Conservation (phyloP, 306 rosid genomes). For the Lathyrus tuberosus region DNA sequence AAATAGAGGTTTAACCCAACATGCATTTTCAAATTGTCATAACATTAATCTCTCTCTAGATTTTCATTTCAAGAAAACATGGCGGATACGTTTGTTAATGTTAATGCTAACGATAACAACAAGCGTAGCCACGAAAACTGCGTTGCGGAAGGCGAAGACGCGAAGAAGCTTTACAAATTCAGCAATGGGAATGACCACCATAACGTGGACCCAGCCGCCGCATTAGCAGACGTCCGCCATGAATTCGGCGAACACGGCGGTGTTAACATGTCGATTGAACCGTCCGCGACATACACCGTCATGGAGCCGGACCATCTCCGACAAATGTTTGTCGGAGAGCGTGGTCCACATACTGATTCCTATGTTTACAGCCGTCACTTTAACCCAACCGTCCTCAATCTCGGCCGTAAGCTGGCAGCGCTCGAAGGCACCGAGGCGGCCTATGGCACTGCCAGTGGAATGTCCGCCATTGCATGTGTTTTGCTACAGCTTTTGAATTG, state of each 20-base stretch:
- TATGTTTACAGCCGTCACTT: conserved; percentile 51
- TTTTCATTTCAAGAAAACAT: not conserved
- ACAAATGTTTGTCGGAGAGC: conserved; percentile 84
- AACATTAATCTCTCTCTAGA: not conserved
- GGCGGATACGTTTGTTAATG: conserved; percentile 1
- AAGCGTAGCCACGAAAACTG: conserved; percentile 4
- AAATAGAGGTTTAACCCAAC: not conserved
- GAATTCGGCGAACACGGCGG: conserved; percentile 99
- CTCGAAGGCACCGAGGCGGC: conserved; percentile 92
- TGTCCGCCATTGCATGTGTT: conserved; percentile 64
- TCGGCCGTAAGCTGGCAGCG: conserved; percentile 91
- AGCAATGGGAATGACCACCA: not conserved
- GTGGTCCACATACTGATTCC: conserved; percentile 83
- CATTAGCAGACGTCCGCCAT: conserved; percentile 76
- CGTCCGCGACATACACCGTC: conserved; percentile 95
- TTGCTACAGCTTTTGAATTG: conserved; percentile 65
- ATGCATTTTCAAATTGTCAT: not conserved
- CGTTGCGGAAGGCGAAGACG: conserved; percentile 22
- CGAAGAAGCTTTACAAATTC: conserved; percentile 36
- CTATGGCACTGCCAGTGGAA: conserved; percentile 53
- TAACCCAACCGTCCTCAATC: conserved; percentile 79
- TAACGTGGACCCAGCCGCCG: conserved; percentile 62
- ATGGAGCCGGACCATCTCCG: conserved; percentile 97
- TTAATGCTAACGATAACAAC: not conserved
- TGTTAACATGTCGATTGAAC: conserved; percentile 97